Conservation (phyloP, 2,329 filamentous ascomycete species). For the Didymella segeticola region DNA sequence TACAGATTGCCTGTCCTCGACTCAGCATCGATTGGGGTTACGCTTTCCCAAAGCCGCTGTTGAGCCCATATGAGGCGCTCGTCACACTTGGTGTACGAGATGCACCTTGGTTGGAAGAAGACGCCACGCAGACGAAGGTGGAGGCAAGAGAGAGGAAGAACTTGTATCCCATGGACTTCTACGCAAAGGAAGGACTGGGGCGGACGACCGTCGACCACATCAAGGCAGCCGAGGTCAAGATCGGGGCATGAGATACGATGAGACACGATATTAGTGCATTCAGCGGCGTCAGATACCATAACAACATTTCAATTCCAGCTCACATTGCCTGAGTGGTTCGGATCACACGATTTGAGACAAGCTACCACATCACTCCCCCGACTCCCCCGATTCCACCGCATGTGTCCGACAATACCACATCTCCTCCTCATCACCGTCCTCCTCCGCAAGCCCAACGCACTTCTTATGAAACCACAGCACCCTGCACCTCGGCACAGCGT, state of each 20-base stretch:
- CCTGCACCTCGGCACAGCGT: neutral
- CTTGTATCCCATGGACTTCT: slow-evolving; percentile 98
- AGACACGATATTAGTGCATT: slow-evolving; percentile 1
- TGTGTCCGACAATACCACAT: neutral
- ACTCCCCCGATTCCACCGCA: too few relatives aligned
- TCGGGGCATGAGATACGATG: slow-evolving; percentile 1
- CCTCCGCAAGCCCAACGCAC: neutral
- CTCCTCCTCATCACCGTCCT: neutral
- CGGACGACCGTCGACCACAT: slow-evolving; percentile 65
- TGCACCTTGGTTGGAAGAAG: slow-evolving; percentile 63
- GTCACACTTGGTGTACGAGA: slow-evolving; percentile 82
- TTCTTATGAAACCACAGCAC: neutral
- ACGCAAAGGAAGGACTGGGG: slow-evolving; percentile 88
- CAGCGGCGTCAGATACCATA: neutral
- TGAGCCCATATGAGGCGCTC: slow-evolving; percentile 95
- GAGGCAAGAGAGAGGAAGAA: slow-evolving; percentile 58
- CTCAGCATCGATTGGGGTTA: slow-evolving; percentile 99
- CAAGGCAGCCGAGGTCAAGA: slow-evolving; percentile 26
- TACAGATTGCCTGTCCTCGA: slow-evolving; percentile 95
- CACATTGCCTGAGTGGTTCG: neutral
- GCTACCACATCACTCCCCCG: too few relatives aligned
- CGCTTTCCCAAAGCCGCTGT: slow-evolving; percentile 83
- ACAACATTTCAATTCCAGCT: neutral
- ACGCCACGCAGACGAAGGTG: slow-evolving; percentile 27
- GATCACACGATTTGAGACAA: too few relatives aligned